Conservation (phyloP, 306 rosid species). For the Citrullus amarus region DNA sequence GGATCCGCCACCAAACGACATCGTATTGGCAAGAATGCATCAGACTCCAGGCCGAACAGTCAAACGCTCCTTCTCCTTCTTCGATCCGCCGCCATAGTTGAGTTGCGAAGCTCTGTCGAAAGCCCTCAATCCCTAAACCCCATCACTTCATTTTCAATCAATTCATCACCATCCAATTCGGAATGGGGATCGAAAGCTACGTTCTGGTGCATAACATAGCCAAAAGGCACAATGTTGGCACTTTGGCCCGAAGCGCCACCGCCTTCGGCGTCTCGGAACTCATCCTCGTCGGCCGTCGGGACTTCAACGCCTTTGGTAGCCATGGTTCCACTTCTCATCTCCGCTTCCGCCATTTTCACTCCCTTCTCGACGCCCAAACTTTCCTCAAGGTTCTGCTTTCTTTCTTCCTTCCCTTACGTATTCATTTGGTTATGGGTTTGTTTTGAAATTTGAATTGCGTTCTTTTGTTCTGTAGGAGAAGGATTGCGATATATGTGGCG, state of each 20-base stretch:
- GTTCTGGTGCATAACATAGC: slow-evolving; percentile 93
- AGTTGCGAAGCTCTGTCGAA: neutral
- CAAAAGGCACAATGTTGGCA: slow-evolving; percentile 76
- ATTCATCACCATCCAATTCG: neutral
- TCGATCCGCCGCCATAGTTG: neutral
- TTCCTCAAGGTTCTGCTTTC: slow-evolving; percentile 43
- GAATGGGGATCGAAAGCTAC: slow-evolving; percentile 48
- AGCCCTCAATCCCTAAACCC: neutral
- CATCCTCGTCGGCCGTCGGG: slow-evolving; percentile 76
- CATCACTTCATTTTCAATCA: neutral
- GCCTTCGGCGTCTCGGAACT: slow-evolving; percentile 83
- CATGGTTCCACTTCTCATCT: slow-evolving; percentile 83
- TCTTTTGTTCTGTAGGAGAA: slow-evolving; percentile 25
- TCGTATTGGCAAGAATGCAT: too few species aligned
- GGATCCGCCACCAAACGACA: too few species aligned
- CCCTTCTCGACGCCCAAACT: slow-evolving; percentile 58
- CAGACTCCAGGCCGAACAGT: too few species aligned
- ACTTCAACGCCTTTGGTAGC: slow-evolving; percentile 81
- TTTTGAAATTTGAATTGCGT: neutral
- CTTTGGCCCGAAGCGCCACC: slow-evolving; percentile 85
- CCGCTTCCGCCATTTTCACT: slow-evolving; percentile 80
- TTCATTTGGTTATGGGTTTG: neutral
- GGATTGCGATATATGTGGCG: slow-evolving; percentile 84
- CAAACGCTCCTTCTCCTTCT: neutral
- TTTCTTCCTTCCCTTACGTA: neutral